A percentile compares a stretch with the other conserved stretches of the same genome.
Evolutionary conservation across 2,329 filamentous ascomycete species (phyloP).

Genomic region (Aspergillus fumigatiaffinis): DNA sequence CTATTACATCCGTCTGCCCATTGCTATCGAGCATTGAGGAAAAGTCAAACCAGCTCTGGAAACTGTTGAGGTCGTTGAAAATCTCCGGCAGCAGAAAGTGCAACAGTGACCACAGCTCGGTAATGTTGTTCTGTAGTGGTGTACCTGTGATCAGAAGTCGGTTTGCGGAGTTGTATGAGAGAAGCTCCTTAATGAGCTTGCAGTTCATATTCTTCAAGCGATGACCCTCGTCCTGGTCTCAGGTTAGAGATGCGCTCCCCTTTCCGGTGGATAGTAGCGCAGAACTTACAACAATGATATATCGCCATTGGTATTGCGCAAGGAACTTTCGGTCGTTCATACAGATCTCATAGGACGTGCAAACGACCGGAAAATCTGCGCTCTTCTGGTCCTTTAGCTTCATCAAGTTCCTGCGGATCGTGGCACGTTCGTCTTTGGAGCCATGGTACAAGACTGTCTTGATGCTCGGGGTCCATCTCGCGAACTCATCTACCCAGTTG

Average conservation of each 20-base stretch:
- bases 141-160: conserved; percentile 91
- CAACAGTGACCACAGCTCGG: conserved; percentile 89
- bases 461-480: conserved; percentile 82
- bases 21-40: conserved; percentile 82
- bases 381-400: conserved; percentile 63
- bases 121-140: conserved; percentile 90
- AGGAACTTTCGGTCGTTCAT: conserved; percentile 82
- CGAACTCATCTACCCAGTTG: conserved; percentile 95
- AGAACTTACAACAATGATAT: conserved; percentile 76
- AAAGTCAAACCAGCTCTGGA: conserved; percentile 97
- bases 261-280: not conserved
- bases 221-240: conserved; percentile 78
- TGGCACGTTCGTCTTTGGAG: conserved; percentile 68
- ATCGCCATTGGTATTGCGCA: conserved; percentile 86
- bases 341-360: conserved; percentile 94
- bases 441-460: conserved; percentile 91
- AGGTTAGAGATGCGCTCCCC: conserved; percentile 10
- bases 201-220: conserved; percentile 97
- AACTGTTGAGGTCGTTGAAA: conserved; percentile 88
- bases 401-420: conserved; percentile 69
- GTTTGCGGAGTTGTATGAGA: conserved; percentile 85
- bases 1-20: conserved; percentile 71
- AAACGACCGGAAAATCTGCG: conserved; percentile 79
- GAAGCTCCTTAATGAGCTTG: conserved; percentile 80
- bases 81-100: conserved; percentile 91